These are phyloP conservation scores for Fagopyrum tataricum DNA, from an alignment of 148 eudicot species.

Conservation along the genomic window DNA sequence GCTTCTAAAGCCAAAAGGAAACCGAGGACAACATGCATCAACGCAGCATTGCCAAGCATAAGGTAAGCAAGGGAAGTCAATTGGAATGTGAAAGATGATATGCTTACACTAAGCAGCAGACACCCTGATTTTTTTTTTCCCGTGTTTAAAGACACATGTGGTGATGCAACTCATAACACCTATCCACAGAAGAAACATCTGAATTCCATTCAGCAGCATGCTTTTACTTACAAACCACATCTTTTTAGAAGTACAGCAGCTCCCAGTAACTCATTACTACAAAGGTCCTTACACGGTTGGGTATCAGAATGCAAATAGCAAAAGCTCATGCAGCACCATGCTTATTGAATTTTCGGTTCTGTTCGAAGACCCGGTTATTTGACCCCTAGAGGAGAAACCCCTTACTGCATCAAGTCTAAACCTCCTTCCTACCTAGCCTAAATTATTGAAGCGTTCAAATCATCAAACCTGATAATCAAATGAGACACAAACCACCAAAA, in stretches of 20 bases:
- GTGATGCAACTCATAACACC: background rate
- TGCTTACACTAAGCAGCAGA: background rate
- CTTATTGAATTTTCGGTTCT: background rate
- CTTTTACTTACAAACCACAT: background rate
- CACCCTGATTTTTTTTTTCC: background rate
- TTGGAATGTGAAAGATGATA: background rate
- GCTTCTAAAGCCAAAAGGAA: background rate
- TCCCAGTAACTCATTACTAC: slow-evolving; percentile 1
- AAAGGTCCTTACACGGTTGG: background rate
- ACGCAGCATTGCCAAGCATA: background rate
- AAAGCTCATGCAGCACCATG: background rate
- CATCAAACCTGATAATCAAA: background rate
- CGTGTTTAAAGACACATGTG: background rate
- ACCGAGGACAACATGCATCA: background rate
- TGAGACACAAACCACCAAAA: background rate
- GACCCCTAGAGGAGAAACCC: background rate
- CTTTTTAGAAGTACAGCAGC: slow-evolving; percentile 10
- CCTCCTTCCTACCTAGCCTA: background rate
- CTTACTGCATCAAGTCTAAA: background rate
- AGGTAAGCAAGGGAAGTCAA: background rate
- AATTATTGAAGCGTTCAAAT: background rate
- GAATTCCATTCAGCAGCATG: background rate
- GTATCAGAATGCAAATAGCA: background rate
- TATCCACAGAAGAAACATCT: background rate
- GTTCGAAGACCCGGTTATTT: background rate